phyloP scores from a whole-genome alignment of 495 filamentous ascomycete species.

The Talaromyces thailandensis region DNA sequence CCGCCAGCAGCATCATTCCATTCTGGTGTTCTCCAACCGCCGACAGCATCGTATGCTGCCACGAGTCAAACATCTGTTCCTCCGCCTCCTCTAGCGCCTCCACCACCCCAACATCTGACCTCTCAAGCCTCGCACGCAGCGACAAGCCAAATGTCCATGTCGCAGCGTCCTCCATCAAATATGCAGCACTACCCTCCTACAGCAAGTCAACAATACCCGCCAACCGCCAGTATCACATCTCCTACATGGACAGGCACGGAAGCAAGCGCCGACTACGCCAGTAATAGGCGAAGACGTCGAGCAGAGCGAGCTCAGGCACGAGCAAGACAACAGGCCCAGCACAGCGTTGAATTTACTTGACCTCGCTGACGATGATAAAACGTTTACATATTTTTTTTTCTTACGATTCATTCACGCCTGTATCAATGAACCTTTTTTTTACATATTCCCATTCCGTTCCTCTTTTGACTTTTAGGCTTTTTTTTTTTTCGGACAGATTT shows the following conservation, averaged over 20 bases:
- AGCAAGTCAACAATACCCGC: slow-evolving; percentile 28
- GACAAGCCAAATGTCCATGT: neutral
- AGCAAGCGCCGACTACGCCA: slow-evolving; percentile 44
- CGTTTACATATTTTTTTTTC: neutral
- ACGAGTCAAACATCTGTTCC: slow-evolving; percentile 11
- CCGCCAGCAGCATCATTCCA: slow-evolving; percentile 17
- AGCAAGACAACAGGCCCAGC: slow-evolving; percentile 34
- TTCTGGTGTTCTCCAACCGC: neutral
- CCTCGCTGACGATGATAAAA: neutral
- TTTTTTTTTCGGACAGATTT: neutral
- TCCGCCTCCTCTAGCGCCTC: slow-evolving; percentile 4
- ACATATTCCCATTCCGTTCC: neutral
- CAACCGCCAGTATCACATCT: slow-evolving; percentile 35
- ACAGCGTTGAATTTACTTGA: slow-evolving; percentile 39
- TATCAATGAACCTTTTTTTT: neutral
- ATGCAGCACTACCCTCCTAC: slow-evolving; percentile 25
- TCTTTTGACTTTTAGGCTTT: neutral
- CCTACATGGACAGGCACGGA: slow-evolving; percentile 43
- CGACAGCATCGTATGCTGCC: slow-evolving; percentile 9
- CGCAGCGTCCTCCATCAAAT: slow-evolving; percentile 15
- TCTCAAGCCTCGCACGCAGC: neutral
- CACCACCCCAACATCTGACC: neutral
- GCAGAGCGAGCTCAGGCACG: slow-evolving; percentile 41
- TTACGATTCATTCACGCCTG: neutral
- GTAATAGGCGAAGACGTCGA: slow-evolving; percentile 41